Base-by-base conservation (phyloP, 139 green algal species). In the Coccomyxa sp. region DNA sequence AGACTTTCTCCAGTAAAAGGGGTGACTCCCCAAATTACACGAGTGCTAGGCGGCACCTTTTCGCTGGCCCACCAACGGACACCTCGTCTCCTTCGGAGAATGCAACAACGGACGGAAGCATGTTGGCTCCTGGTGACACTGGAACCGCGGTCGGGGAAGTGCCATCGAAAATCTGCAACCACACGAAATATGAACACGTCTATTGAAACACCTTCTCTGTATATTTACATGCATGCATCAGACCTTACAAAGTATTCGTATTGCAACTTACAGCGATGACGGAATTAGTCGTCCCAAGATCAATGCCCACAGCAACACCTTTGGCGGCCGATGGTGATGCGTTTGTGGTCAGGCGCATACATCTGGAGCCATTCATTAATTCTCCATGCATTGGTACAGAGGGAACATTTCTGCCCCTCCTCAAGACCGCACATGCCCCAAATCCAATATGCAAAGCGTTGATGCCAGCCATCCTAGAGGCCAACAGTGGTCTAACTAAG, bases 241-340 rank as follows among this genome's bases (percentile, higher is more conserved):
- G 63, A 71, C 10, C 7, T 71, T 71, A 9, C 63, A 71, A 21
- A 21, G 9, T 4, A 25, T 4, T 9, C 63, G 10, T 21, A 25
- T 21, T 71, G 57, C 51, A 31, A 31, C 86, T 82, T 63, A 92
- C 89, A 15, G 95, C 94, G n/a, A 98, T 88, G 0, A 92, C 94
- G 1, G 94, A 98, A 81, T 99, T 99, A 18, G 97, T 99, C 23
- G 97, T 99, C 0, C 97, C 97, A 1, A 99, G 83, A 83, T 99
- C 97, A 60, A 99, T 99, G 58, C 97, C 97, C 0, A 98, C 95
- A 0, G 93, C 91, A 25, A 75, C 17, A 45, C 67, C 67, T 60
- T 51, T 13, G 79, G 79, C 59, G 11, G 16, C 67, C 45, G 12
- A 38, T 25, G 13, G 23, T 83, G n/a, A 83, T 83, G 32, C 28